Conservation (phyloP, 331 rosid genomes). For the Acacia concinna region DNA sequence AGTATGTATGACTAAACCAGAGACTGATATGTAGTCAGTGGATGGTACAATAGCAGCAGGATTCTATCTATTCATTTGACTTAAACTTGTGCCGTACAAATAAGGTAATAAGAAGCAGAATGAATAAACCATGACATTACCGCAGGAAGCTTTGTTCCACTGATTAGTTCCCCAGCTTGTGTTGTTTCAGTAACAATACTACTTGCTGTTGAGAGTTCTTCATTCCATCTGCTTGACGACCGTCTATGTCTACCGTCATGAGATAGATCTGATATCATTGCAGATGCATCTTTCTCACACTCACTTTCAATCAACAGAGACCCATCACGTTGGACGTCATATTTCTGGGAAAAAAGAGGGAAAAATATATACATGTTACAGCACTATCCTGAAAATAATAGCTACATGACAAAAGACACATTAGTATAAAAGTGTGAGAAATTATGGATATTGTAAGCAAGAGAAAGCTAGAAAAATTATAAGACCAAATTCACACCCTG, state of each 20-base stretch:
- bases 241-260: slow-evolving; percentile 70
- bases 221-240: slow-evolving; percentile 85
- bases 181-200: slow-evolving; percentile 81
- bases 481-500: slow-evolving; percentile 13
- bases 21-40: not conserved
- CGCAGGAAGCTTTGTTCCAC: slow-evolving; percentile 55
- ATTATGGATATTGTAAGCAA: not conserved
- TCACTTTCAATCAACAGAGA: slow-evolving; percentile 61
- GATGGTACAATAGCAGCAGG: not conserved
- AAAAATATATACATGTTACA: slow-evolving; percentile 6
- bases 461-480: not conserved
- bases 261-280: slow-evolving; percentile 51
- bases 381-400: not conserved
- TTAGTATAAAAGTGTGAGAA: not conserved
- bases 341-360: slow-evolving; percentile 45
- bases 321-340: slow-evolving; percentile 55
- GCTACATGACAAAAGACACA: not conserved
- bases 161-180: slow-evolving; percentile 79
- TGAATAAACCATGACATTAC: slow-evolving; percentile 36
- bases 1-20: slow-evolving; percentile 25
- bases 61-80: not conserved
- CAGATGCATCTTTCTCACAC: slow-evolving; percentile 63
- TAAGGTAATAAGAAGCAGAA: slow-evolving; percentile 15
- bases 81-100: slow-evolving; percentile 9
- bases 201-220: slow-evolving; percentile 75